Percentiles rank a stretch among this genome's conserved stretches.
Conservation (phyloP, 83 land plant species). For the Isoetes engelmannii region DNA sequence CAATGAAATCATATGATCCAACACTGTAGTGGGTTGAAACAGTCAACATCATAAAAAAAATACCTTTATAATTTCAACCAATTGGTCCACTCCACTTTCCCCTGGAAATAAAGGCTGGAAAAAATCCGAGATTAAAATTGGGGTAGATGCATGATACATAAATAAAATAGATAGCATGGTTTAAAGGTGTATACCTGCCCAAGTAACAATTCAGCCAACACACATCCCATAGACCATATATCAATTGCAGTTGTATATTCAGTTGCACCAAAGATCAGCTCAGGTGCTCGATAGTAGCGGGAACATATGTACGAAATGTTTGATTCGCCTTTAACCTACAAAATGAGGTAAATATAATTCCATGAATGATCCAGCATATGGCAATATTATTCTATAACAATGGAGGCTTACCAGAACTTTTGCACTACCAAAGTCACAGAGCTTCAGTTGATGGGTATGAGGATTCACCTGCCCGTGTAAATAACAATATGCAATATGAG, state of each 20-base stretch:
- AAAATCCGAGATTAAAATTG: no score
- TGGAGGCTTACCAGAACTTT: slow-evolving; percentile 47
- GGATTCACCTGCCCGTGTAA: slow-evolving; percentile 76
- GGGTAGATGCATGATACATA: no score
- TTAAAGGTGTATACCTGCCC: slow-evolving; percentile 30
- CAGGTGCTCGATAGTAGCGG: slow-evolving; percentile 31
- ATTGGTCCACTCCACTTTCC: slow-evolving; percentile 69
- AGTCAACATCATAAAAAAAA: background rate
- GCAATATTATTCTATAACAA: background rate
- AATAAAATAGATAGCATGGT: no score
- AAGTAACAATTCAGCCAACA: slow-evolving; percentile 30
- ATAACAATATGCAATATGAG: background rate
- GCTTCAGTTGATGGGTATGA: slow-evolving; percentile 63
- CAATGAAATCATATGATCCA: slow-evolving; percentile 1
- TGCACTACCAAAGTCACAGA: slow-evolving; percentile 84
- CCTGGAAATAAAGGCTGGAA: slow-evolving; percentile 75
- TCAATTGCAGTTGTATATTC: slow-evolving; percentile 34
- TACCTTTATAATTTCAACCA: slow-evolving; percentile 74
- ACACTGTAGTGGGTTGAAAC: background rate
- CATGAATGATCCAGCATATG: background rate
- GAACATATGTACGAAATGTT: slow-evolving; percentile 35
- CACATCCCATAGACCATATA: slow-evolving; percentile 36
- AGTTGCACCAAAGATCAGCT: slow-evolving; percentile 30
- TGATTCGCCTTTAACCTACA: slow-evolving; percentile 32
- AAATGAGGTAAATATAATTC: background rate